These are phyloP conservation scores for Jimgerdemannia lactiflua DNA, from an alignment of 192 early-diverging fungal species.

Conservation along the genomic window DNA sequence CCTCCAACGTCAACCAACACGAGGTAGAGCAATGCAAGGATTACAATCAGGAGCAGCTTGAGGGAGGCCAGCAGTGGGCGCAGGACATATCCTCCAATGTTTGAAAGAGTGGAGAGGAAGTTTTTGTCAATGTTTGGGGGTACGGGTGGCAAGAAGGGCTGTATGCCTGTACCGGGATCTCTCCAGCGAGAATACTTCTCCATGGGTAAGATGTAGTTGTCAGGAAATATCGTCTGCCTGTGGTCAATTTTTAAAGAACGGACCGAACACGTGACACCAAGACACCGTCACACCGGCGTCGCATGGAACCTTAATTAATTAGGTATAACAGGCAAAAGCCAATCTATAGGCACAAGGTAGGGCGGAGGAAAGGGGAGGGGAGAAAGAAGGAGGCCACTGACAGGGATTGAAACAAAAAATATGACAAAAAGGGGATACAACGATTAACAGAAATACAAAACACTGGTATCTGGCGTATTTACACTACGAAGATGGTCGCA, in stretches of 20 bases:
- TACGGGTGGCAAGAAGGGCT: slow-evolving; percentile 80
- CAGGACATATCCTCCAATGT: slow-evolving; percentile 14
- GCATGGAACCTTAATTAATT: no score
- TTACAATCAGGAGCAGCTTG: slow-evolving; percentile 30
- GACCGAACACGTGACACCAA: no score
- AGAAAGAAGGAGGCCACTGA: no score
- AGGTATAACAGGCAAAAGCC: no score
- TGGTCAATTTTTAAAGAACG: no score
- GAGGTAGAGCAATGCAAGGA: slow-evolving; percentile 38
- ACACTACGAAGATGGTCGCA: background rate
- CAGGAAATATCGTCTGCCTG: no score
- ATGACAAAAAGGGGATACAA: background rate
- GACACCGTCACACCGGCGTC: no score
- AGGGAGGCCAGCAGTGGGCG: slow-evolving; percentile 42
- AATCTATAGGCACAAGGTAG: no score
- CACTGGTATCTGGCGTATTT: background rate
- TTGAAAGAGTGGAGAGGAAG: no score
- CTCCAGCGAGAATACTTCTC: slow-evolving; percentile 91
- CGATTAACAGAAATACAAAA: background rate
- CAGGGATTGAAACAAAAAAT: background rate
- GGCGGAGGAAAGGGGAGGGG: no score
- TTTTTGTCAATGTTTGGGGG: no score
- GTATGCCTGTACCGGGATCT: slow-evolving; percentile 84
- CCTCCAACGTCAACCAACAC: slow-evolving; percentile 42
- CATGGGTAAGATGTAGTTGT: no score